phyloP scores from a whole-genome alignment of 1,284 basidiomycete genomes.

The Termitomyces sp. region DNA sequence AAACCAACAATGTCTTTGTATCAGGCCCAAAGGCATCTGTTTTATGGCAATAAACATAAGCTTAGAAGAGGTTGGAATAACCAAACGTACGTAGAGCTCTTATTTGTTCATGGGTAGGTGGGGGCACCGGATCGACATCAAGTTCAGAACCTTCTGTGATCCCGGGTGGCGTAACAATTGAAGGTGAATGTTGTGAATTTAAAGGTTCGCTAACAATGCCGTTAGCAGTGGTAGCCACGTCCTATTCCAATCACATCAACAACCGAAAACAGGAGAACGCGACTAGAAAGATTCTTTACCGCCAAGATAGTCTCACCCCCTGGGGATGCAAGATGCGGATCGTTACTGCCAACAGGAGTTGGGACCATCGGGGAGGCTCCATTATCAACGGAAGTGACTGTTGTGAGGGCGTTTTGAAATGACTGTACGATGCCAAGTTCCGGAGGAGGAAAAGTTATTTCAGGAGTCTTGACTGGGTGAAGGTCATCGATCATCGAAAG shows the following conservation, averaged over 20 bases:
- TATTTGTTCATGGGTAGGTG: slow-evolving; percentile 2
- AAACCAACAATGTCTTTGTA: slow-evolving; percentile 19
- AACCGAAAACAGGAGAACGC: neutral
- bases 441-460: neutral
- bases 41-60: neutral
- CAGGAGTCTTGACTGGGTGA: neutral
- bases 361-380: neutral
- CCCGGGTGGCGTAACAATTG: neutral
- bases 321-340: neutral
- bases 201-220: neutral
- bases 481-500: neutral
- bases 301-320: neutral
- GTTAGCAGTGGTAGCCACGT: neutral
- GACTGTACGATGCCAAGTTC: neutral
- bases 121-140: neutral
- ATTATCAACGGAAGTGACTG: neutral
- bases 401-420: neutral
- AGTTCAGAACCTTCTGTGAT: neutral
- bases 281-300: neutral
- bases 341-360: neutral
- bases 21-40: slow-evolving; percentile 20
- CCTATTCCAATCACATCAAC: neutral
- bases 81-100: slow-evolving; percentile 7
- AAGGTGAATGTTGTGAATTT: neutral
- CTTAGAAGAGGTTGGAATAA: neutral